Percentiles rank a stretch among this genome's conserved stretches.
Evolutionary conservation across 805 yeast genomes (phyloP).

Genomic region (Saccharomycopsis fibuligera): DNA sequence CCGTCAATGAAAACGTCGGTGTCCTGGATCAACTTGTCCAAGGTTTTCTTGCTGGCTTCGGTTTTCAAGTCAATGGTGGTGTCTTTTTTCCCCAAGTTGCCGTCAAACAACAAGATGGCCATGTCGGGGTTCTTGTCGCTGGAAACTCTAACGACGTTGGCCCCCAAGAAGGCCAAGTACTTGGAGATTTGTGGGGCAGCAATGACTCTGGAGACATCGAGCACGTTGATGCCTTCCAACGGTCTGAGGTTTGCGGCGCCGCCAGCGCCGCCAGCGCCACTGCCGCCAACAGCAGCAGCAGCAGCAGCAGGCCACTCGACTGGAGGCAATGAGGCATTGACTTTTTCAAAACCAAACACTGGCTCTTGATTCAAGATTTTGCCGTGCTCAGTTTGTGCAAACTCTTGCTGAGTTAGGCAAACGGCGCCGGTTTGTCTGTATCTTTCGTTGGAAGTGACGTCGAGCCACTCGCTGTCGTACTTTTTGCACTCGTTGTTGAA

Average conservation of each 20-base stretch:
- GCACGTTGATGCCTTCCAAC: constrained; percentile 29
- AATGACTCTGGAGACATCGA: constrained; percentile 30
- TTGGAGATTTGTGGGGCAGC: constrained; percentile 33
- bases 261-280: no score
- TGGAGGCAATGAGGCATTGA: constrained; percentile 28
- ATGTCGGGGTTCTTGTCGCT: constrained; percentile 28
- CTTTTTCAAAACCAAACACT: constrained; percentile 24
- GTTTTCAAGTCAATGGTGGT: constrained; percentile 29
- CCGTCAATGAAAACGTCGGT: constrained; percentile 33
- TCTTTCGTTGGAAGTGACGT: constrained; percentile 23
- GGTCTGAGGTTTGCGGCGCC: no score
- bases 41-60: constrained; percentile 25
- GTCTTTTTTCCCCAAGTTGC: constrained; percentile 32
- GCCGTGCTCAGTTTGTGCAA: constrained; percentile 29
- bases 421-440: constrained; percentile 31
- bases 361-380: constrained; percentile 25
- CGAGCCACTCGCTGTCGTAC: constrained; percentile 15
- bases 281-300: constrained; percentile 4
- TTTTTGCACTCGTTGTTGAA: constrained; percentile 28
- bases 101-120: constrained; percentile 32
- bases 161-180: constrained; percentile 32
- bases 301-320: constrained; percentile 21
- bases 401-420: constrained; percentile 28
- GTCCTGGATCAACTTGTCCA: constrained; percentile 28
- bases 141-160: constrained; percentile 30